Evolutionary conservation across 2,329 filamentous ascomycete genomes (phyloP).

Genomic region (Trichophyton simii): DNA sequence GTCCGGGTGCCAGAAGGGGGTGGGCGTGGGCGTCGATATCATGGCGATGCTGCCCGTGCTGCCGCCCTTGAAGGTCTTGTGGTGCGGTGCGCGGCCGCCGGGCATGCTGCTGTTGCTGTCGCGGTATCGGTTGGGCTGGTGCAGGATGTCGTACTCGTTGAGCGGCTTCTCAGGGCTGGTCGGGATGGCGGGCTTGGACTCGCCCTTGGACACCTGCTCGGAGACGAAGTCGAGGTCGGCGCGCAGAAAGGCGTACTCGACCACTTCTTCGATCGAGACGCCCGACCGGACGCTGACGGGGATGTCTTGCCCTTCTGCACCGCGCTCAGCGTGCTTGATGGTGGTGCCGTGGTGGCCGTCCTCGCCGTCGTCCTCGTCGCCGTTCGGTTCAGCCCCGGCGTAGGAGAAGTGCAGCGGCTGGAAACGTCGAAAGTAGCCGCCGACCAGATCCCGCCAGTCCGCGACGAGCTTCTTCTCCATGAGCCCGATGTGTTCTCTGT

Average conservation of each 20-base stretch:
- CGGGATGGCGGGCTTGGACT: conserved; percentile 44
- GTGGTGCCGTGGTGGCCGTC: conserved; percentile 25
- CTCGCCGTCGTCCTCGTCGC: conserved; percentile 14
- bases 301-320: conserved; percentile 1
- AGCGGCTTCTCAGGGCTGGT: conserved; percentile 62
- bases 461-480: conserved; percentile 60
- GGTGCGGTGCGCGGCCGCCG: conserved; percentile 34
- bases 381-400: conserved; percentile 19
- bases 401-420: conserved; percentile 62
- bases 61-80: conserved; percentile 75
- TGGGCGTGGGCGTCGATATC: conserved; percentile 81
- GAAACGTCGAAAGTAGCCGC: conserved; percentile 90
- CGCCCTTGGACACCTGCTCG: conserved; percentile 72
- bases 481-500: conserved; percentile 50
- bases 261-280: conserved; percentile 41
- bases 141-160: conserved; percentile 74
- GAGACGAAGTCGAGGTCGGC: conserved; percentile 90
- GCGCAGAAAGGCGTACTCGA: conserved; percentile 86
- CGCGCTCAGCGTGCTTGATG: conserved; percentile 8
- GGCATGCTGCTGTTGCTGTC: conserved; percentile 16
- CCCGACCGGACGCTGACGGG: conserved; percentile 22
- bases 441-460: conserved; percentile 72
- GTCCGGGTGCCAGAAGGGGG: conserved; percentile 88
- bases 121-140: conserved; percentile 42
- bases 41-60: conserved; percentile 83